Percentiles rank a stretch among this genome's conserved stretches.
Conservation (phyloP, 2,329 filamentous ascomycete species). For the Tolypocladium paradoxum region DNA sequence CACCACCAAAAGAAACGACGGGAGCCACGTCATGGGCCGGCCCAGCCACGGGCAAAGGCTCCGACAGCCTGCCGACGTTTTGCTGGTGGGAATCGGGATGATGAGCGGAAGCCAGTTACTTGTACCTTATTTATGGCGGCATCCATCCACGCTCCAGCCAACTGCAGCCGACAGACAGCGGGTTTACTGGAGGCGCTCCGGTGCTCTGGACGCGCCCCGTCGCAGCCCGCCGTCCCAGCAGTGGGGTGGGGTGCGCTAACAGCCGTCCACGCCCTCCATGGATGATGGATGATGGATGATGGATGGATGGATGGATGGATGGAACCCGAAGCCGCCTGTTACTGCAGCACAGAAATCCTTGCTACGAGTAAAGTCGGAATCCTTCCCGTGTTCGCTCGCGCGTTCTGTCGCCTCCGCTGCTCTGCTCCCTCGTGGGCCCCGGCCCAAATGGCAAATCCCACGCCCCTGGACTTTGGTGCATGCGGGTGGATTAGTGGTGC, state of each 20-base stretch:
- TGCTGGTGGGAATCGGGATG: not conserved
- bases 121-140: too few relatives aligned
- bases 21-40: not conserved
- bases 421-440: too few relatives aligned
- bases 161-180: not conserved
- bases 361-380: too few relatives aligned
- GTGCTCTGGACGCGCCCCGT: constrained; percentile 5
- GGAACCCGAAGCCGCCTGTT: too few relatives aligned
- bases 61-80: not conserved
- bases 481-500: not conserved
- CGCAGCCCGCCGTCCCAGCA: not conserved
- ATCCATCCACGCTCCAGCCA: too few relatives aligned
- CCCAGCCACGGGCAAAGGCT: not conserved
- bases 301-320: too few relatives aligned
- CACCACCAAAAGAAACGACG: not conserved
- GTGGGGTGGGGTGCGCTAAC: not conserved
- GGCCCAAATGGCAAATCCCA: not conserved
- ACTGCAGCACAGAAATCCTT: too few relatives aligned
- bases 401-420: too few relatives aligned
- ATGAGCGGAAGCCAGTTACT: too few relatives aligned
- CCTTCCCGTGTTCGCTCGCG: too few relatives aligned
- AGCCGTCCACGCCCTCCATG: too few relatives aligned
- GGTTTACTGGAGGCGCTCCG: not conserved
- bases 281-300: too few relatives aligned
- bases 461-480: not conserved